A percentile compares a stretch with the other conserved stretches of the same genome.
Conservation (phyloP, 225 moss, liverwort and hornwort genomes). For the Polytrichum formosum region DNA sequence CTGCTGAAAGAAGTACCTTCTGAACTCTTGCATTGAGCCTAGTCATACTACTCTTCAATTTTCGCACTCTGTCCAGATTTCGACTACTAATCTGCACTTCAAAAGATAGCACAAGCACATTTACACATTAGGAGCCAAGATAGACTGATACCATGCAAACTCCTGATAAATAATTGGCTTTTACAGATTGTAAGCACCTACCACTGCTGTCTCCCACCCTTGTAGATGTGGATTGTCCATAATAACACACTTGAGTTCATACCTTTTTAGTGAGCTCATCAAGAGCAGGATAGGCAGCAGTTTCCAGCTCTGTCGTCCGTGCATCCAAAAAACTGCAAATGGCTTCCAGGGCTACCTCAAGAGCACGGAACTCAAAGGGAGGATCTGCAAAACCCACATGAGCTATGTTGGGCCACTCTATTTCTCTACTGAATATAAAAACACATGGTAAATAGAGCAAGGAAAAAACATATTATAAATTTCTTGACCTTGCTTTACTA, state of each 20-base stretch:
- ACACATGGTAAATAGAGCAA: no score
- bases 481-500: no score
- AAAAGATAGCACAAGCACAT: background rate
- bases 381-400: constrained; percentile 53
- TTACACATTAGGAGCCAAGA: background rate
- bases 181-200: no score
- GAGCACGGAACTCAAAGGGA: constrained; percentile 95
- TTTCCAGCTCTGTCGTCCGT: constrained; percentile 90
- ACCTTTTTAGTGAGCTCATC: constrained; percentile 97
- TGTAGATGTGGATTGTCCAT: no score
- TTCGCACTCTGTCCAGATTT: constrained; percentile 90
- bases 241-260: no score
- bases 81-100: constrained; percentile 80
- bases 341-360: constrained; percentile 98
- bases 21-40: constrained; percentile 96
- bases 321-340: constrained; percentile 98
- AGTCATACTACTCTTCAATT: constrained; percentile 97
- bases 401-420: background rate
- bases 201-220: no score
- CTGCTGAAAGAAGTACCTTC: constrained; percentile 56
- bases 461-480: no score
- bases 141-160: background rate
- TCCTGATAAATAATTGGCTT: no score
- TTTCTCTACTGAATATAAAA: background rate
- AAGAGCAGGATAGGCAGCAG: constrained; percentile 87